Conservation (phyloP, 192 early-diverging fungal species). For the Phycomyces nitens region DNA sequence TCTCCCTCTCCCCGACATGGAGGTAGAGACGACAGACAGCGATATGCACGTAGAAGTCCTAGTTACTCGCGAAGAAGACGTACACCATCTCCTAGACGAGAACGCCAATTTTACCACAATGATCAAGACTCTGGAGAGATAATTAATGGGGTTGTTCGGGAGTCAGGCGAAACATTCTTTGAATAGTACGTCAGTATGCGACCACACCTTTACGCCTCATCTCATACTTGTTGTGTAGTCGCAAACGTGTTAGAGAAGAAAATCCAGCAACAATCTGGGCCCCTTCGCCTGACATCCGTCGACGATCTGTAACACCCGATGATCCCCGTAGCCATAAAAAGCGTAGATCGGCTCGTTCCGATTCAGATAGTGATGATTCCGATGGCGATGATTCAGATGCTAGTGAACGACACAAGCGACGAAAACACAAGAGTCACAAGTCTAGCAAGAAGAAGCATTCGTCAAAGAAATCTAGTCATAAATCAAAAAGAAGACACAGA, state of each 20-base stretch:
- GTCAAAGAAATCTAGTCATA: slow-evolving; percentile 15
- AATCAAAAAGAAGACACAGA: slow-evolving; percentile 7
- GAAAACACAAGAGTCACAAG: slow-evolving; percentile 3
- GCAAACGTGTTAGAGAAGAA: slow-evolving; percentile 33
- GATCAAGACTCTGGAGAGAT: not conserved
- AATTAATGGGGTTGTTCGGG: slow-evolving; percentile 6
- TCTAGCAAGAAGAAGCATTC: not conserved
- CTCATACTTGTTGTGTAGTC: slow-evolving; percentile 25
- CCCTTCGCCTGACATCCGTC: slow-evolving; percentile 37
- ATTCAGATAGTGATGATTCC: slow-evolving; percentile 7
- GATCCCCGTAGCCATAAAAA: slow-evolving; percentile 8
- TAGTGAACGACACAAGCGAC: slow-evolving; percentile 13
- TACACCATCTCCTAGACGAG: not conserved
- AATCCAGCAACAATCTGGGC: slow-evolving; percentile 41
- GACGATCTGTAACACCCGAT: slow-evolving; percentile 28
- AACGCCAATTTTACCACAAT: not conserved
- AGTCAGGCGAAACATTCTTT: slow-evolving; percentile 18
- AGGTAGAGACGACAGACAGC: not conserved
- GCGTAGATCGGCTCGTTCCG: slow-evolving; percentile 2
- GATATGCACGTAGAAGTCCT: not conserved
- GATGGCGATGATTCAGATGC: slow-evolving; percentile 4
- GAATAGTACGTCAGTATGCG: slow-evolving; percentile 13
- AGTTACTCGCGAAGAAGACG: not conserved
- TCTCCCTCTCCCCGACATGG: not conserved
- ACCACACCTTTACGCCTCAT: not conserved